Base-by-base conservation (phyloP, 2,329 filamentous ascomycete genomes). In the Colletotrichum zoysiae region DNA sequence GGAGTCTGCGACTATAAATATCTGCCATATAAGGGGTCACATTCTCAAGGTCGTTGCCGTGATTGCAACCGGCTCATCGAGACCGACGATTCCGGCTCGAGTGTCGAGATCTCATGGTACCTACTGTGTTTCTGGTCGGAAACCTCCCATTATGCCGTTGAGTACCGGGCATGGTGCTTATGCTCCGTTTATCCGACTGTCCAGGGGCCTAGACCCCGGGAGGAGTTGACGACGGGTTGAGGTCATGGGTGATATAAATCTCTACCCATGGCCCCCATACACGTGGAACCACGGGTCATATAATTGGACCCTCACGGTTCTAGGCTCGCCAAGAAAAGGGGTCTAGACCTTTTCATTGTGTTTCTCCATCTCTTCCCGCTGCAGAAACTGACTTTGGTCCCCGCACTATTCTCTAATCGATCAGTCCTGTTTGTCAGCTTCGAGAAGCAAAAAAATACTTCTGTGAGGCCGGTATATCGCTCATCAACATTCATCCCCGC, bases 1-100 rank as follows among this genome's bases (percentile, higher is more conserved):
- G n/a, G 46, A 33, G 9, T 40, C 38, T 40, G 33, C 60, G 50
- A 23, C 69, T 59, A 63, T 60, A 60, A 71, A 71, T 69, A 60
- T 60, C 46, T 63, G 33, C 20, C 33, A n/a, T 20, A 20, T 26
- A 38, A 69, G 65, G 69, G 69, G 65, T 51, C 7, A 5, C 11
- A 23, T 44, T 14, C 16, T 26, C 65, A 69, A 60, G 69, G 69
- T 38, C 64, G 50, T 48, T 64, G 59, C 59, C 46, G 51, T 33
- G 30, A 18, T 20, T 42, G 23, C 40, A 7, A 55, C 50, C 61
- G 50, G 18, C 61, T 56, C 61, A 35, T 64, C 26, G 20, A 56
- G 23, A 64, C 35, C 61, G 23, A 64, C 38, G 35, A 55, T 38
- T 56, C 30, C 26, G 38, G 50, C 23, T 42, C 33, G 48, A 46